These are phyloP conservation scores for Microcos paniculata DNA, from an alignment of 345 rosid genomes.

Conservation along the genomic window DNA sequence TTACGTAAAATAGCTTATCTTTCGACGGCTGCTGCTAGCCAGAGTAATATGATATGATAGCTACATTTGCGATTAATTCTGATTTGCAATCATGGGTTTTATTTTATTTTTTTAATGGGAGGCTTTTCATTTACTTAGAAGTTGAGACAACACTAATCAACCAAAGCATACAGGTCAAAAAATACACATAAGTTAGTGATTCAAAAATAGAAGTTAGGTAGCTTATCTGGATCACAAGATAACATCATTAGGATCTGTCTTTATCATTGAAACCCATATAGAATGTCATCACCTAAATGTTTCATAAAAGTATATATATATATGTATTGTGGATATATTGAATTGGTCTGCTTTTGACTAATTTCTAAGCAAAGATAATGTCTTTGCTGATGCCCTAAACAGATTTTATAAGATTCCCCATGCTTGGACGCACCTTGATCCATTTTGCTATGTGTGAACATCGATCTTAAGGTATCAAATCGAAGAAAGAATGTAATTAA, in stretches of 20 bases:
- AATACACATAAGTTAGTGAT: not conserved
- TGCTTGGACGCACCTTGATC: not conserved
- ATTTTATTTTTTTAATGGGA: not conserved
- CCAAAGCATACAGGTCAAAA: not conserved
- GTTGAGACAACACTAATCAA: not conserved
- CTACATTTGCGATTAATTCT: not conserved
- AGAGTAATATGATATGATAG: not conserved
- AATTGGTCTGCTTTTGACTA: not conserved
- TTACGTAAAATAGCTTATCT: not conserved
- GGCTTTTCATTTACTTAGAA: conserved; percentile 9
- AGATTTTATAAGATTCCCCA: not conserved
- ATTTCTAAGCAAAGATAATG: not conserved
- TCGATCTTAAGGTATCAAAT: too few relatives aligned
- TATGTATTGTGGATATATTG: not conserved
- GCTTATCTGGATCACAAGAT: conserved; percentile 9
- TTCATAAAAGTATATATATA: not conserved
- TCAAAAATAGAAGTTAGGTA: conserved; percentile 15
- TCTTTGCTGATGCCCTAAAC: not conserved
- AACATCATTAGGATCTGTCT: conserved; percentile 5
- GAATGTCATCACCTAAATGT: not conserved
- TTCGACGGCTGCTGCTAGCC: conserved; percentile 9
- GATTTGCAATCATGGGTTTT: conserved; percentile 1
- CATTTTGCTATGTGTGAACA: not conserved
- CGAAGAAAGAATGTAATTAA: not conserved
- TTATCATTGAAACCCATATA: conserved; percentile 9